A percentile compares a stretch with the other conserved stretches of the same genome.
These are phyloP conservation scores for Acmispon strigosus DNA, from an alignment of 306 rosid genomes.

Conservation along the genomic window DNA sequence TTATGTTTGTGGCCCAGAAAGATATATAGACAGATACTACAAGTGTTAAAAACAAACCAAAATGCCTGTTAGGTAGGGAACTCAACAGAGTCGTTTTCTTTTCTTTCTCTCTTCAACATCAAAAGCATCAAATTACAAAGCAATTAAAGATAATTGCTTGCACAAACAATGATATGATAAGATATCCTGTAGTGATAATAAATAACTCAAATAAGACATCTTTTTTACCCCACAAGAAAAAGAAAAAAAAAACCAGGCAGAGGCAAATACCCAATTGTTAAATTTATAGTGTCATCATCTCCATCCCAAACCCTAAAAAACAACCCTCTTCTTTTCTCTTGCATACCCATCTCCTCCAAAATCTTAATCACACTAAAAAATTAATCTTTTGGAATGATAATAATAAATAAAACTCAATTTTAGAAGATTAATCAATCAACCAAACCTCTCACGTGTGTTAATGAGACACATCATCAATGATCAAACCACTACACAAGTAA, in stretches of 20 bases:
- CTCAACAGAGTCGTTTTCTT: constrained; percentile 18
- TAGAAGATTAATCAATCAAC: constrained; percentile 52
- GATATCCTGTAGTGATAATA: constrained; percentile 33
- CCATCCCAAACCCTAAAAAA: constrained; percentile 43
- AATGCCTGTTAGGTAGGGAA: constrained; percentile 50
- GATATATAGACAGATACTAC: constrained; percentile 11
- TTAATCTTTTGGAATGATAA: background rate
- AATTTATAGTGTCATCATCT: constrained; percentile 33
- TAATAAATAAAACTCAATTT: constrained; percentile 29
- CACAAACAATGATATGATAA: constrained; percentile 60
- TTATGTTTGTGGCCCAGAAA: constrained; percentile 19
- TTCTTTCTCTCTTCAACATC: constrained; percentile 13
- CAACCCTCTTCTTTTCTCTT: background rate
- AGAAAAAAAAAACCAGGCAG: background rate
- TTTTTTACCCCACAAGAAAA: background rate
- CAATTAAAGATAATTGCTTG: constrained; percentile 29
- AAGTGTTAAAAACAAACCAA: background rate
- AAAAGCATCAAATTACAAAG: constrained; percentile 23
- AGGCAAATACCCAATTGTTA: constrained; percentile 30
- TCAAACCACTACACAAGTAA: too few species aligned
- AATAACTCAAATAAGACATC: constrained; percentile 29
- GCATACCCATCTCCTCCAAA: background rate
- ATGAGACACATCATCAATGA: constrained; percentile 26
- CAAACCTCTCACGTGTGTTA: constrained; percentile 54
- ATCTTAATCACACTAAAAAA: constrained; percentile 57